Conservation (phyloP, 352 stramenopile species). For the Paralagenidium karlingii region DNA sequence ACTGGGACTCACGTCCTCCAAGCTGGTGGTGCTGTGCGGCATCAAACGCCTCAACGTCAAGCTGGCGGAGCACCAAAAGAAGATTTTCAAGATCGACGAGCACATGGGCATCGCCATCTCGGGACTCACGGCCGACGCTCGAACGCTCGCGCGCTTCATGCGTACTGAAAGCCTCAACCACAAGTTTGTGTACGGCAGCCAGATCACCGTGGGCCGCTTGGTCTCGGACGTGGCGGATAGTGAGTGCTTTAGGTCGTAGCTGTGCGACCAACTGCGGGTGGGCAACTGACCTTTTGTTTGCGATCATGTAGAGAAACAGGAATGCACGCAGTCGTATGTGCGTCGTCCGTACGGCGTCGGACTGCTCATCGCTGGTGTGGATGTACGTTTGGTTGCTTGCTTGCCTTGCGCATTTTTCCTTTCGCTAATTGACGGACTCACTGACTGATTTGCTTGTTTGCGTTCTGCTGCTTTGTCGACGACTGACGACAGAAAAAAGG, state of each 20-base stretch:
- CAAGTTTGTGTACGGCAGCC: slow-evolving; percentile 98
- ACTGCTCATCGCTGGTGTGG: slow-evolving; percentile 88
- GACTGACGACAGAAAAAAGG: slow-evolving; percentile 81
- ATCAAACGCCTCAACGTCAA: slow-evolving; percentile 78
- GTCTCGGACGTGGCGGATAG: slow-evolving; percentile 96
- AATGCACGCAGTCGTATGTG: slow-evolving; percentile 99
- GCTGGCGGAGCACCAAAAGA: slow-evolving; percentile 95
- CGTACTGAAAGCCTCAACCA: slow-evolving; percentile 98
- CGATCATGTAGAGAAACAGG: slow-evolving; percentile 83
- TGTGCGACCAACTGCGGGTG: not conserved
- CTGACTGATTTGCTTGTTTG: not conserved
- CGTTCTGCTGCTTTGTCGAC: not conserved
- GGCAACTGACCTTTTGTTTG: not conserved
- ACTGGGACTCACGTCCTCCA: slow-evolving; percentile 90
- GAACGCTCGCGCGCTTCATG: slow-evolving; percentile 89
- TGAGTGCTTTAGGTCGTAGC: slow-evolving; percentile 3
- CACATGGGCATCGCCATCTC: slow-evolving; percentile 97
- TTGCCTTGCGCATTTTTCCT: not conserved
- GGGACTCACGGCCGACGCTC: slow-evolving; percentile 94
- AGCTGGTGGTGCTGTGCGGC: slow-evolving; percentile 88
- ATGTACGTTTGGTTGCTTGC: slow-evolving; percentile 33
- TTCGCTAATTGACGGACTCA: slow-evolving; percentile 1
- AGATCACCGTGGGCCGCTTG: slow-evolving; percentile 89
- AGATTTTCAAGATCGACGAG: slow-evolving; percentile 98
- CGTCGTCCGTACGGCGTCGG: slow-evolving; percentile 97